Evolutionary conservation across 495 filamentous ascomycete species (phyloP).

Genomic region (Podospora pseudoanserina): DNA sequence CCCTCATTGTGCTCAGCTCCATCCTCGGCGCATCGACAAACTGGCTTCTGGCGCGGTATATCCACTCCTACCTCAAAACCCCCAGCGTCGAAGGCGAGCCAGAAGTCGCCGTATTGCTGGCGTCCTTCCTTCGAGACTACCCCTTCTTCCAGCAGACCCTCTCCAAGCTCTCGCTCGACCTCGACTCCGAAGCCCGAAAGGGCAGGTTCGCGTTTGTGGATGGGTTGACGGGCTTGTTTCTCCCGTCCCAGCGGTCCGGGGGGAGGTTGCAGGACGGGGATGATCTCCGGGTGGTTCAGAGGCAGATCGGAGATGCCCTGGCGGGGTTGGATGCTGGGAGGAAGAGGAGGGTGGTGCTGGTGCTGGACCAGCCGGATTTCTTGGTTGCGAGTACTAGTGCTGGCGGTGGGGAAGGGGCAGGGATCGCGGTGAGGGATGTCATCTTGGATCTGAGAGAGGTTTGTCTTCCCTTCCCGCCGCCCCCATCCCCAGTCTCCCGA

Average conservation of each 20-base stretch:
- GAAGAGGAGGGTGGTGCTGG: constrained; percentile 40
- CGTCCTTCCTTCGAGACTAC: constrained; percentile 74
- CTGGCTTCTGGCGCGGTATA: constrained; percentile 67
- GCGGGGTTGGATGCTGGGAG: not conserved
- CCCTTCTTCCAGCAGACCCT: constrained; percentile 70
- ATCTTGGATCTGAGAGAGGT: constrained; percentile 55
- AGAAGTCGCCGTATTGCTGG: constrained; percentile 60
- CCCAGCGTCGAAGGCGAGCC: constrained; percentile 7
- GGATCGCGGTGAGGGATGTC: constrained; percentile 37
- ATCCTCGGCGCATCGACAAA: constrained; percentile 68
- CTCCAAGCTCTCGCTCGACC: constrained; percentile 65
- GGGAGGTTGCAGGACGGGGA: not conserved
- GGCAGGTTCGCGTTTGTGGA: constrained; percentile 68
- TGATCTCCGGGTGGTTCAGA: not conserved
- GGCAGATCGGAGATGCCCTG: not conserved
- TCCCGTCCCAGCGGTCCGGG: too few relatives aligned
- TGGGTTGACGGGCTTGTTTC: constrained; percentile 44
- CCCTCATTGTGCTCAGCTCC: constrained; percentile 66
- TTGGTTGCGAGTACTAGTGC: constrained; percentile 20
- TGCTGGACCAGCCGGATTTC: constrained; percentile 57
- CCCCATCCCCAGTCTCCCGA: too few relatives aligned
- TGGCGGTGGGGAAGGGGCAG: not conserved
- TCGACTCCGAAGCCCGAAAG: constrained; percentile 54
- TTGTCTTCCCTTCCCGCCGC: constrained; percentile 12
- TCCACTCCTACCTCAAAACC: constrained; percentile 53